These are phyloP conservation scores for Kodamaea arcana DNA, from an alignment of 1,139 yeast genomes.

Conservation along the genomic window DNA sequence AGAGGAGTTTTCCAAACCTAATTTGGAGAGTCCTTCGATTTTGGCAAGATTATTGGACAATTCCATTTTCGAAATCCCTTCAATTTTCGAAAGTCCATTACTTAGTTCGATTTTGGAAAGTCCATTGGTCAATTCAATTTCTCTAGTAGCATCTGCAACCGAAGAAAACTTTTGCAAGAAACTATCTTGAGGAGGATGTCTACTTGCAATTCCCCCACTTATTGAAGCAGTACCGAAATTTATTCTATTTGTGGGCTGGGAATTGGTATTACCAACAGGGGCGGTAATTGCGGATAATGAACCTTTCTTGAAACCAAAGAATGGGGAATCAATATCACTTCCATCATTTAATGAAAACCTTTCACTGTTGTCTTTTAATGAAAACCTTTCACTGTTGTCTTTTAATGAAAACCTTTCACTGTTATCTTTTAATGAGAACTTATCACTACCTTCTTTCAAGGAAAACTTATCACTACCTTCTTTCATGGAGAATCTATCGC, in stretches of 20 bases:
- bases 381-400: too few relatives aligned
- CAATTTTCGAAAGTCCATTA: slow-evolving; percentile 18
- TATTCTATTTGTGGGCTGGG: slow-evolving; percentile 11
- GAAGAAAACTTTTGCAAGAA: slow-evolving; percentile 65
- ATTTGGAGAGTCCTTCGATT: slow-evolving; percentile 22
- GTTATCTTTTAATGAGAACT: too few relatives aligned
- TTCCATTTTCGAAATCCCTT: too few relatives aligned
- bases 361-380: slow-evolving; percentile 45
- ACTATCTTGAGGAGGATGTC: slow-evolving; percentile 47
- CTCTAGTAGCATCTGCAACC: slow-evolving; percentile 80
- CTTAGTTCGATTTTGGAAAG: slow-evolving; percentile 50
- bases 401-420: too few relatives aligned
- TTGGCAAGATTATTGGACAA: too few relatives aligned
- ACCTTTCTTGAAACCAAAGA: slow-evolving; percentile 46
- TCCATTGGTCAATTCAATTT: slow-evolving; percentile 51
- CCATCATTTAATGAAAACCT: slow-evolving; percentile 40
- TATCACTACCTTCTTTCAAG: too few relatives aligned
- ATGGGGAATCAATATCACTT: slow-evolving; percentile 39
- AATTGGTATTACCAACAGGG: slow-evolving; percentile 25
- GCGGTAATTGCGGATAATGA: slow-evolving; percentile 47
- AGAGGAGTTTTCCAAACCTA: slow-evolving; percentile 26
- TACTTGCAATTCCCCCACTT: slow-evolving; percentile 52
- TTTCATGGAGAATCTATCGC: slow-evolving; percentile 21
- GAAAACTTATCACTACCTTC: too few relatives aligned
- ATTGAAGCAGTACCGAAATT: slow-evolving; percentile 60